Evolutionary conservation across 148 eudicot species (phyloP), one percentile per base, ranked within the genome.

Genomic region (Rhododendron ferrugineum): DNA sequence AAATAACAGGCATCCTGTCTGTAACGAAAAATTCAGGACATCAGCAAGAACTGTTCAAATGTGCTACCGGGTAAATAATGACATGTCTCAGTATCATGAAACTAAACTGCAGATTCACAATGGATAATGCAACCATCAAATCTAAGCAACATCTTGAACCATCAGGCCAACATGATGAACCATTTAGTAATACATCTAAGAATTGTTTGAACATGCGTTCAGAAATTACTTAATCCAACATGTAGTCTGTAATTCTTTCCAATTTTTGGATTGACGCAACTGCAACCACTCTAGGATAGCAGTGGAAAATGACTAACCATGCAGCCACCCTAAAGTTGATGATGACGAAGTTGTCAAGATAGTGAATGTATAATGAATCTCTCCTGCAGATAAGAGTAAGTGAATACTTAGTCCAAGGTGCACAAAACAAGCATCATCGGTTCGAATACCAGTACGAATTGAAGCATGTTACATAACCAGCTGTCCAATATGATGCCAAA

Each of bases 1-100:
- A 86, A 79, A 96, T 94, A 58, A 96, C 96, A 81, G 98, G 99
- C 99, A 97, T 97, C 94, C 99, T 91, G 83, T 97, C 99, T 97
- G 87, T 84, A 78, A 73, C 42, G 82, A 72, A 58, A 80, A 50
- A 74, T 77, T 37, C 74, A 66, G 66, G 64, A 74, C 15, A 42
- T 84, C 70, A 85, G 66, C 15, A 52, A 36, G 26, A 73, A 79
- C 0, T 50, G 9, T 81, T 58, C 66, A 68, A 30, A 66, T 78
- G 46, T 74, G 80, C 68, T 32, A 40, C 72, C 40, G 30, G 36
- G 50, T 74, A 18, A 20, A 10, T 36, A 36, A 18, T 26, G 52
- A 44, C 56, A 8, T 44, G 60, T 34, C 82, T 20, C 28, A 3
- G 30, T 34, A 22, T 5, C 26, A 52, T 14, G 82, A 5, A 28